Conservation (phyloP, 2,329 filamentous ascomycete genomes). For the Teratosphaeria pseudoeucalypti region DNA sequence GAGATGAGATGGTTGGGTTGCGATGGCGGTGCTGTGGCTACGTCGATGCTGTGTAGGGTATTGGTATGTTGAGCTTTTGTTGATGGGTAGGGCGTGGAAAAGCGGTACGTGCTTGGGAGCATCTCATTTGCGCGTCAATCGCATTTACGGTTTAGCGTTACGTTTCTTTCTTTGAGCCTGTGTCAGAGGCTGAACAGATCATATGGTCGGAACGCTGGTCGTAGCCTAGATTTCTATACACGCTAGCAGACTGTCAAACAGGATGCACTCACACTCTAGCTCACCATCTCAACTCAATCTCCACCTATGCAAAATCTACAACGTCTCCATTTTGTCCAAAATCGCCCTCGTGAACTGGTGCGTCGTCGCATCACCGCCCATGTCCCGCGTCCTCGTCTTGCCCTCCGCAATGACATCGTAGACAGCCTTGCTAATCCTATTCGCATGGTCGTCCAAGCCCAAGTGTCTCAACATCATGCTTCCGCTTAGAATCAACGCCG, state of each 20-base stretch:
- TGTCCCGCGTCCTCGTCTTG: slow-evolving; percentile 81
- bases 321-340: slow-evolving; percentile 79
- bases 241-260: background rate
- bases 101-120: no score
- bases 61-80: no score
- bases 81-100: no score
- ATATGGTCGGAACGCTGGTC: background rate
- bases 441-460: slow-evolving; percentile 94
- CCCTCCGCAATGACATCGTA: slow-evolving; percentile 80
- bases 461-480: slow-evolving; percentile 97
- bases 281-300: background rate
- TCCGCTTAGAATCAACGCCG: slow-evolving; percentile 85
- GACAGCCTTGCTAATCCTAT: slow-evolving; percentile 87
- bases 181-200: background rate
- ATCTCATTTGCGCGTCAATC: no score
- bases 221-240: background rate
- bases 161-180: background rate
- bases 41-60: no score
- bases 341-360: slow-evolving; percentile 93
- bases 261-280: background rate
- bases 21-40: no score
- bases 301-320: background rate
- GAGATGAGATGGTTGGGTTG: no score
- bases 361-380: slow-evolving; percentile 84
- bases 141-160: no score